Evolutionary conservation across 371 early-diverging fungal species (phyloP).

Genomic region (Mucor mucedo): DNA sequence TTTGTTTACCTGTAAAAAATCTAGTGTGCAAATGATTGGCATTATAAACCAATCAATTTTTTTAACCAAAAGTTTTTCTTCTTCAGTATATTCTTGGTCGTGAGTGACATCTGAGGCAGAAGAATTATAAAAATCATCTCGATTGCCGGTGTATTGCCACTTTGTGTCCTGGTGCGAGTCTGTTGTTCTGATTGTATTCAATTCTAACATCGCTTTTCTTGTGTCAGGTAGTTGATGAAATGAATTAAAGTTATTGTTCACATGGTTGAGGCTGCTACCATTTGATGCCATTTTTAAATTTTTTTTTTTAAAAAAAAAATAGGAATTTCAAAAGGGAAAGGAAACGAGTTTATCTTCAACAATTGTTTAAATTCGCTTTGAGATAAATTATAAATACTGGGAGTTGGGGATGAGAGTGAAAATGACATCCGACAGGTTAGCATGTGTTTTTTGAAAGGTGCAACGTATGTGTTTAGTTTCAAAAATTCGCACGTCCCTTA

Average conservation of each 20-base stretch:
- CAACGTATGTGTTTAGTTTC: too few relatives aligned
- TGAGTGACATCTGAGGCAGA: slow-evolving; percentile 1
- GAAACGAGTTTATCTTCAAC: too few relatives aligned
- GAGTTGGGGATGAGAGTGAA: too few relatives aligned
- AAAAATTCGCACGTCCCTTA: too few relatives aligned
- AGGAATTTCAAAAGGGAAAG: too few relatives aligned
- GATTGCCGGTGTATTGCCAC: slow-evolving; percentile 29
- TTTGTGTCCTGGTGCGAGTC: slow-evolving; percentile 6
- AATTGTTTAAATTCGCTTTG: too few relatives aligned
- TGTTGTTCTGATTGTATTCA: slow-evolving; percentile 1
- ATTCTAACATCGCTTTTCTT: not conserved
- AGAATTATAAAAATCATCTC: slow-evolving; percentile 28
- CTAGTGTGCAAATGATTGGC: slow-evolving; percentile 43
- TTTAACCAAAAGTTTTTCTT: slow-evolving; percentile 42
- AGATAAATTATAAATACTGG: too few relatives aligned
- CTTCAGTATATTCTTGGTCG: slow-evolving; percentile 32
- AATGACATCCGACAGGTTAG: too few relatives aligned
- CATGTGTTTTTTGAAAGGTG: too few relatives aligned
- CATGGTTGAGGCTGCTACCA: not conserved
- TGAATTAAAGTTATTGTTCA: slow-evolving; percentile 16
- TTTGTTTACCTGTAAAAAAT: slow-evolving; percentile 43
- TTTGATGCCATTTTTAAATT: not conserved
- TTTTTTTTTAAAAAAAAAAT: too few relatives aligned
- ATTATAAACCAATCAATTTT: slow-evolving; percentile 43
- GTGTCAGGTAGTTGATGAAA: slow-evolving; percentile 12